Conservation (phyloP, 331 rosid species). For the Quercus phellos region DNA sequence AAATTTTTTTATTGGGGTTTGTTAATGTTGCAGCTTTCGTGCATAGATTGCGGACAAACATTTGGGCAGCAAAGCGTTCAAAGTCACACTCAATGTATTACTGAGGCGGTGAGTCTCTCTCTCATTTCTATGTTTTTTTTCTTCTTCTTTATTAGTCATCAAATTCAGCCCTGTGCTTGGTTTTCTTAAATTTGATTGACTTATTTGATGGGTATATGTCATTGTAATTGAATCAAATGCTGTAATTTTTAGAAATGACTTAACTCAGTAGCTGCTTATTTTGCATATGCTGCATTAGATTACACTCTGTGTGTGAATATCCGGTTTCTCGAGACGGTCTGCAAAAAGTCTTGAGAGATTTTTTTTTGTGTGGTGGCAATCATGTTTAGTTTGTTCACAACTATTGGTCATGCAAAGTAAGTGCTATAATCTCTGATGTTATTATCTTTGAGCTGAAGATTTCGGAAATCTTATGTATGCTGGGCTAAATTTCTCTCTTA, state of each 20-base stretch:
- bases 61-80: constrained; percentile 74
- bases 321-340: too few relatives aligned
- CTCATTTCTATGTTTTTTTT: background rate
- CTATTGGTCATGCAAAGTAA: background rate
- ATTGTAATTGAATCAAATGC: background rate
- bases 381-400: background rate
- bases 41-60: constrained; percentile 84
- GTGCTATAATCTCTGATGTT: background rate
- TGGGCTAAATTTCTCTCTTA: background rate
- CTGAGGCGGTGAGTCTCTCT: constrained; percentile 65
- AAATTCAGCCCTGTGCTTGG: too few relatives aligned
- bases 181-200: background rate
- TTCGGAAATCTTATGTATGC: background rate
- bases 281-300: background rate
- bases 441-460: background rate
- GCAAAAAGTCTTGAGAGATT: too few relatives aligned
- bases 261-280: background rate
- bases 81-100: constrained; percentile 77
- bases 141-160: background rate
- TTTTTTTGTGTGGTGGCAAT: background rate
- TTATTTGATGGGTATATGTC: background rate
- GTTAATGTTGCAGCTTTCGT: constrained; percentile 59
- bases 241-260: background rate
- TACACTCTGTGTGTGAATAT: too few relatives aligned
- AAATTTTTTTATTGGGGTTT: background rate